A percentile compares a stretch with the other conserved stretches of the same genome.
These are phyloP conservation scores for Ajuga chamaepitys DNA, from an alignment of 257 asterid species.

Conservation along the genomic window DNA sequence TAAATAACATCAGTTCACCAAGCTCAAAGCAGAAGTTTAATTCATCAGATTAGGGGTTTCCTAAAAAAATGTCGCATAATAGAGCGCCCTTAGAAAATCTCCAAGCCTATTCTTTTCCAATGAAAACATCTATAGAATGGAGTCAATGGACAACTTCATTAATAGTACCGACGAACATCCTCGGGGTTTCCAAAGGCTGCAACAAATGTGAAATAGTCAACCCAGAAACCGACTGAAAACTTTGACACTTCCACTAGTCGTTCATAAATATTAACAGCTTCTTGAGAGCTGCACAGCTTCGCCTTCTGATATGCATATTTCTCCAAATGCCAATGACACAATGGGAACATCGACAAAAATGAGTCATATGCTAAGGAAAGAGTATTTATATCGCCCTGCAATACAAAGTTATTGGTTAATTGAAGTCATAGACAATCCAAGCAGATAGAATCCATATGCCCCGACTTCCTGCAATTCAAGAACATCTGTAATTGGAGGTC, in stretches of 20 bases:
- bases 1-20: not conserved
- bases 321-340: constrained; percentile 88
- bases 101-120: constrained; percentile 1
- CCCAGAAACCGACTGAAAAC: constrained; percentile 83
- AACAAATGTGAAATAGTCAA: constrained; percentile 63
- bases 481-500: not conserved
- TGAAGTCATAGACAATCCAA: constrained; percentile 19
- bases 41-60: not conserved
- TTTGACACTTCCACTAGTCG: constrained; percentile 43
- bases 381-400: constrained; percentile 65
- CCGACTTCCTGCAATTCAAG: constrained; percentile 30
- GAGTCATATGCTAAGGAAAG: constrained; percentile 67
- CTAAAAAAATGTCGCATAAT: not conserved
- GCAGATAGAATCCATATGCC: constrained; percentile 37
- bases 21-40: not conserved
- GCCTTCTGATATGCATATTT: constrained; percentile 65
- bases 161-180: constrained; percentile 72
- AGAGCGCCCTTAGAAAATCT: not conserved
- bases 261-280: constrained; percentile 71
- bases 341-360: constrained; percentile 61
- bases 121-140: not conserved
- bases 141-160: constrained; percentile 13
- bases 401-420: constrained; percentile 9
- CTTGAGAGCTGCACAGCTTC: constrained; percentile 44
- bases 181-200: constrained; percentile 49